These are phyloP conservation scores for Parastagonospora avenae DNA, from an alignment of 2,329 filamentous ascomycete genomes.

Conservation along the genomic window DNA sequence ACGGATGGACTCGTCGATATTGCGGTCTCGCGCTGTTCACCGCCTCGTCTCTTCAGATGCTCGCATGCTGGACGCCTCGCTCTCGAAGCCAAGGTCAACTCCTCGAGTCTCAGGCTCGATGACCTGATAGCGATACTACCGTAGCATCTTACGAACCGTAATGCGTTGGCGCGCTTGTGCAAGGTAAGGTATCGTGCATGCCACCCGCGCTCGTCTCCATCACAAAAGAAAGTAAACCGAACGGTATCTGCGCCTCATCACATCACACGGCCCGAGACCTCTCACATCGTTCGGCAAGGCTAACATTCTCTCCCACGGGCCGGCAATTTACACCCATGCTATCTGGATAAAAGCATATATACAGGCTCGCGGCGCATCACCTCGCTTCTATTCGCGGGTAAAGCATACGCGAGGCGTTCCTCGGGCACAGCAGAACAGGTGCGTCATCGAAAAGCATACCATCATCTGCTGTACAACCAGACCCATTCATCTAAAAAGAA, in stretches of 20 bases:
- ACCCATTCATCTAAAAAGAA: not conserved
- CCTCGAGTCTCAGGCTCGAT: slow-evolving; percentile 1
- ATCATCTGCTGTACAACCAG: not conserved
- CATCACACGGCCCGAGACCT: slow-evolving; percentile 18
- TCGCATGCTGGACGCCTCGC: slow-evolving; percentile 4
- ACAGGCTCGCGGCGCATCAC: slow-evolving; percentile 8
- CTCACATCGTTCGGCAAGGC: slow-evolving; percentile 4
- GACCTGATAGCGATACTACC: not conserved
- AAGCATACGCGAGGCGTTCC: not conserved
- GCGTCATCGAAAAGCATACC: not conserved
- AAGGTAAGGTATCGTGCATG: not conserved
- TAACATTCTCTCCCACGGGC: slow-evolving; percentile 5
- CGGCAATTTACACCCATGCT: slow-evolving; percentile 5
- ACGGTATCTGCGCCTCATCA: slow-evolving; percentile 1
- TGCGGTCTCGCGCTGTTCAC: slow-evolving; percentile 4
- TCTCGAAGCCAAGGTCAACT: slow-evolving; percentile 1
- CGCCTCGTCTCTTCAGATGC: slow-evolving; percentile 13
- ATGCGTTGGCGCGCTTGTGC: not conserved
- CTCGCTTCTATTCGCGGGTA: not conserved
- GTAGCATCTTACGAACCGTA: slow-evolving; percentile 4
- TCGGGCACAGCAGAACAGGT: not conserved
- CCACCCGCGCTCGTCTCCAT: not conserved
- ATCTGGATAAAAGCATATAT: slow-evolving; percentile 12
- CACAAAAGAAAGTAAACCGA: slow-evolving; percentile 3
- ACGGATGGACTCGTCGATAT: slow-evolving; percentile 6